A percentile compares a stretch with the other conserved stretches of the same genome.
phyloP scores from a whole-genome alignment of 2,329 filamentous ascomycete genomes.

The Tolypocladium nubicola region DNA sequence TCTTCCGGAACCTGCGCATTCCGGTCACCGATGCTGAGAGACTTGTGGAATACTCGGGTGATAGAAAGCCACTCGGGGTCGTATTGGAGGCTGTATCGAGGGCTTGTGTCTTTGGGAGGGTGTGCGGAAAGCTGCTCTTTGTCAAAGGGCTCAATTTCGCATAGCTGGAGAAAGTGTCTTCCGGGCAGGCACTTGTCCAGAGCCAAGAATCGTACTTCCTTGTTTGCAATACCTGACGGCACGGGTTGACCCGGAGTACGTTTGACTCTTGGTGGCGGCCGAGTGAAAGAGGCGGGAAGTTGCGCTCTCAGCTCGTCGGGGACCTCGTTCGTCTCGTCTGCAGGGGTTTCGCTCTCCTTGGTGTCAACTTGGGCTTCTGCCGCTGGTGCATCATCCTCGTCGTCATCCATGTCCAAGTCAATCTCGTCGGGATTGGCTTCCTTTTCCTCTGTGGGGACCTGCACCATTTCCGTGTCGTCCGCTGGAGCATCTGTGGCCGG shows the following conservation, averaged over 20 bases:
- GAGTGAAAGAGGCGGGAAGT: constrained; percentile 65
- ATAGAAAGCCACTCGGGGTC: constrained; percentile 96
- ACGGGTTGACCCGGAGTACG: constrained; percentile 48
- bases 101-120: constrained; percentile 8
- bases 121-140: constrained; percentile 11
- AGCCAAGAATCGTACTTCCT: constrained; percentile 71
- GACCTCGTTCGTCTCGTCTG: constrained; percentile 25
- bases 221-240: constrained; percentile 66
- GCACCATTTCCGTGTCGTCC: neutral
- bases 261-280: constrained; percentile 21
- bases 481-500: neutral
- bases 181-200: constrained; percentile 82
- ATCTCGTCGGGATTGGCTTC: constrained; percentile 56
- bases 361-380: neutral
- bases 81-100: constrained; percentile 58
- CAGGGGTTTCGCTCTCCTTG: neutral
- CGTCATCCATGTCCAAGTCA: constrained; percentile 52
- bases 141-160: constrained; percentile 46
- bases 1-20: constrained; percentile 43
- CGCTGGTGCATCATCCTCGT: constrained; percentile 11
- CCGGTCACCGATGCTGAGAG: constrained; percentile 53
- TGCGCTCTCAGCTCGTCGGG: constrained; percentile 58
- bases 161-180: constrained; percentile 72
- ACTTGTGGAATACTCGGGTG: constrained; percentile 64
- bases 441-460: constrained; percentile 8